Percentiles rank a stretch among this genome's conserved stretches.
These are phyloP conservation scores for Arabidopsis lyrata DNA, from an alignment of 441 rosid species.

Conservation along the genomic window DNA sequence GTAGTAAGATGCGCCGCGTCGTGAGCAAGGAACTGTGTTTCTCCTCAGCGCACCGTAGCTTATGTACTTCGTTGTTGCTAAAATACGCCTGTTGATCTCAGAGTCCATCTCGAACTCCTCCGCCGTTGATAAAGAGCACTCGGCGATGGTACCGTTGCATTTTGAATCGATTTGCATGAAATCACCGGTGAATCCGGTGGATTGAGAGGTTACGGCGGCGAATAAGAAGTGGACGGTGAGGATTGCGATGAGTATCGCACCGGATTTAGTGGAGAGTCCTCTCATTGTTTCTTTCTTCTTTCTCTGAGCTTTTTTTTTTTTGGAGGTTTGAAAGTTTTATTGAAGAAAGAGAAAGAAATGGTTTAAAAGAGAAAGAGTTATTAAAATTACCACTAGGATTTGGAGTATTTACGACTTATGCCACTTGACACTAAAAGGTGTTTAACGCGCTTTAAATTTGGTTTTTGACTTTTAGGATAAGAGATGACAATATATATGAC, in stretches of 20 bases:
- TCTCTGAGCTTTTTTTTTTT: not conserved
- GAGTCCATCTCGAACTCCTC: conserved; percentile 67
- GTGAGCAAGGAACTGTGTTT: conserved; percentile 79
- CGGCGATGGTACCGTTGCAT: conserved; percentile 76
- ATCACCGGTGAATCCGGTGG: conserved; percentile 46
- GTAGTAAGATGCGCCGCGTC: conserved; percentile 88
- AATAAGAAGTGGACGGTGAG: conserved; percentile 50
- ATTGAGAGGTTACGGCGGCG: conserved; percentile 40
- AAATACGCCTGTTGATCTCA: conserved; percentile 76
- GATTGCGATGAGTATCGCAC: conserved; percentile 41
- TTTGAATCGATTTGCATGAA: conserved; percentile 50
- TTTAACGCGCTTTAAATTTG: conserved; percentile 25
- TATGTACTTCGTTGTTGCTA: conserved; percentile 63
- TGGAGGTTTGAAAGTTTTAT: conserved; percentile 2
- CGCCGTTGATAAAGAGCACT: conserved; percentile 51
- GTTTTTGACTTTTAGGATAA: not conserved
- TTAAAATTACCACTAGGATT: conserved; percentile 42
- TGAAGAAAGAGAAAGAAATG: conserved; percentile 9
- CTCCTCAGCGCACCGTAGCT: conserved; percentile 87
- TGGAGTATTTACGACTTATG: conserved; percentile 39
- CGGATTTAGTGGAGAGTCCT: conserved; percentile 33
- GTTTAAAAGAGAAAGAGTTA: conserved; percentile 30
- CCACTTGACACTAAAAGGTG: conserved; percentile 44
- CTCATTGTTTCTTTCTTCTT: conserved; percentile 49
- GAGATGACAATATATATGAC: not conserved